These are phyloP conservation scores for Cucurbita pepo DNA, from an alignment of 306 rosid genomes.

Conservation along the genomic window DNA sequence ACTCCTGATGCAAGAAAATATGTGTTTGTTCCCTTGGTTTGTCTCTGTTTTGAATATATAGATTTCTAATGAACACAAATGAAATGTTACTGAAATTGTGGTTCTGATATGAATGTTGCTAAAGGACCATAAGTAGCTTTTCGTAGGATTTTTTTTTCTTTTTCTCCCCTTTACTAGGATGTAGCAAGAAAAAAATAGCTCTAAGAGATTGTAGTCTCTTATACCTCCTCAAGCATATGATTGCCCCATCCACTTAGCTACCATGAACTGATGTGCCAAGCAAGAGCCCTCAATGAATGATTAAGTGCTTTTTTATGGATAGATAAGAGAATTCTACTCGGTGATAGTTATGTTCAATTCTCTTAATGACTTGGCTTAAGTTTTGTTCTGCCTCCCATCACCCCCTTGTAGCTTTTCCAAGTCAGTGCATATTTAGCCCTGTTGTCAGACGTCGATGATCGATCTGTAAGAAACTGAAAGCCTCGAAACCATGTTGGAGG, in stretches of 20 bases:
- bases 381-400: not conserved
- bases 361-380: not conserved
- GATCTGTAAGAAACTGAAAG: not conserved
- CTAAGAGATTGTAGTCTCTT: too few species aligned
- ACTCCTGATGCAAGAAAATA: too few species aligned
- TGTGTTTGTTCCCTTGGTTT: not conserved
- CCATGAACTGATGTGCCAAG: too few species aligned
- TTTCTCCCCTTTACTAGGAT: too few species aligned
- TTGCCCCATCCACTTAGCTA: too few species aligned
- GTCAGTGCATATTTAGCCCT: not conserved
- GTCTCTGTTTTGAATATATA: not conserved
- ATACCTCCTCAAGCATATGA: too few species aligned
- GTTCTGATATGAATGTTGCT: not conserved
- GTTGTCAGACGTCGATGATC: not conserved
- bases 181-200: too few species aligned
- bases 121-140: not conserved
- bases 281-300: too few species aligned
- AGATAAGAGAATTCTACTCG: not conserved
- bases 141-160: too few species aligned
- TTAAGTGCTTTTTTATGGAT: not conserved
- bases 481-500: not conserved
- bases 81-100: not conserved
- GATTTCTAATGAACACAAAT: not conserved
- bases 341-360: not conserved
- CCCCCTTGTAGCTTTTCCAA: not conserved